Evolutionary conservation across 352 stramenopile genomes (phyloP), one percentile per base, ranked within the genome.

Genomic region (Phytophthora multivora): DNA sequence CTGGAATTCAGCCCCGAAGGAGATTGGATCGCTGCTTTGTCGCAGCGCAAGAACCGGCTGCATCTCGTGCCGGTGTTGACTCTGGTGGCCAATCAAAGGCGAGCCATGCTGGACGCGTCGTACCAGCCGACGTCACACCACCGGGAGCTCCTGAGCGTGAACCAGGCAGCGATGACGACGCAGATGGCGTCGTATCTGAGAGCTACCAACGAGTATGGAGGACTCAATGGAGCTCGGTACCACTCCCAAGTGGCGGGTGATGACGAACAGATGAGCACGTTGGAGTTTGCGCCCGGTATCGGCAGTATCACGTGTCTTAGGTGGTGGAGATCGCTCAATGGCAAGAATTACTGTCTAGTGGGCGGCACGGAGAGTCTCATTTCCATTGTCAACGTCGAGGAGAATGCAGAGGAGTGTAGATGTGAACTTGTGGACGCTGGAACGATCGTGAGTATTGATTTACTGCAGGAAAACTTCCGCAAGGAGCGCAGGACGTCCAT

Each of bases 121-220:
- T 86, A 76, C 53, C 73, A 74, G 33, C 77, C 79, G 4, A 76
- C 70, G 38, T 66, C 63, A 25, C 75, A 83, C 52, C 75, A 83
- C 25, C 77, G 75, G 26, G 87, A 94, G 60, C 78, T 93, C 26
- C 78, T 96, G 77, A 86, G 62, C 66, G 82, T 90, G 9, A 61
- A 75, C 26, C 80, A 80, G 26, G 88, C 80, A 38, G 83, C 80
- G 36, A 93, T 94, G 82, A 91, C 70, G 48, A 79, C 75, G 30
- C 86, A 90, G 46, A 94, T 96, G 87, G 83, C 85, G 33, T 90
- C 85, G 43, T 96, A 92, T 60, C 66, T 96, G 39, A 73, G 87
- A 26, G 83, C 86, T 8, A 91, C 84, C 8, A 94, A 94, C 60
- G 81, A 92, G 42, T 80, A 75, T 35, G 86, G 86, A 43, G 87